Evolutionary conservation across 2,329 filamentous ascomycete genomes (phyloP).

Genomic region (Xylariales sp.): DNA sequence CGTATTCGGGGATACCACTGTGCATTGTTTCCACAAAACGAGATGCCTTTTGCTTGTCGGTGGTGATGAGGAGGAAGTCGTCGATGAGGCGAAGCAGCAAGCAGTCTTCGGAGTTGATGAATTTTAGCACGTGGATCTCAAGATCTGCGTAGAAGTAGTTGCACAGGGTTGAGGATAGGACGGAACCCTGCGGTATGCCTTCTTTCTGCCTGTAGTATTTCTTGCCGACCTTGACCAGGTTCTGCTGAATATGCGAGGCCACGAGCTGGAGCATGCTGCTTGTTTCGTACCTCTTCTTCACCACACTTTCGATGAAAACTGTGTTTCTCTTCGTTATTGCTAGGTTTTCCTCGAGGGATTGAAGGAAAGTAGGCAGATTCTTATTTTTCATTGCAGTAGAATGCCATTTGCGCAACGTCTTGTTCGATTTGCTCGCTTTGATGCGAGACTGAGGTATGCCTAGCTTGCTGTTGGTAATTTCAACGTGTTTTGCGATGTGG

Average conservation of each 20-base stretch:
- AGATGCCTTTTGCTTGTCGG: conserved; percentile 59
- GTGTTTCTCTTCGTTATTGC: conserved; percentile 55
- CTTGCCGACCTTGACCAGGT: conserved; percentile 84
- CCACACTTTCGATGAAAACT: conserved; percentile 69
- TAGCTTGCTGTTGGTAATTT: conserved; percentile 46
- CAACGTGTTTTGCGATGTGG: conserved; percentile 66
- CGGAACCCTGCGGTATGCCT: conserved; percentile 90
- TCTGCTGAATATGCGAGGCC: conserved; percentile 73
- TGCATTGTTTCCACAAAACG: conserved; percentile 80
- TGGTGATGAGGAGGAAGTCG: conserved; percentile 87
- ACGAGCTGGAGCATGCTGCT: conserved; percentile 65
- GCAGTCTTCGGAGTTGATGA: conserved; percentile 54
- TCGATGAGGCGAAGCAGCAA: conserved; percentile 81
- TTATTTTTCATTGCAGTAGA: conserved; percentile 41
- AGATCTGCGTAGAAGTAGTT: conserved; percentile 95
- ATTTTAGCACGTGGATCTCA: conserved; percentile 64
- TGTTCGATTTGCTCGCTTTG: conserved; percentile 19
- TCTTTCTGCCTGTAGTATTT: conserved; percentile 81
- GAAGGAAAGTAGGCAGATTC: conserved; percentile 39
- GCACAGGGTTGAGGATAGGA: conserved; percentile 81
- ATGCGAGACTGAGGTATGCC: conserved; percentile 11
- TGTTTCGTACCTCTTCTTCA: conserved; percentile 52
- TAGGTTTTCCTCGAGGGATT: conserved; percentile 36
- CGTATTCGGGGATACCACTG: conserved; percentile 70
- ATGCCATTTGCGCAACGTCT: conserved; percentile 45